A percentile compares a stretch with the other conserved stretches of the same genome.
Evolutionary conservation across 306 rosid genomes (phyloP).

Genomic region (Rosa multiflora): DNA sequence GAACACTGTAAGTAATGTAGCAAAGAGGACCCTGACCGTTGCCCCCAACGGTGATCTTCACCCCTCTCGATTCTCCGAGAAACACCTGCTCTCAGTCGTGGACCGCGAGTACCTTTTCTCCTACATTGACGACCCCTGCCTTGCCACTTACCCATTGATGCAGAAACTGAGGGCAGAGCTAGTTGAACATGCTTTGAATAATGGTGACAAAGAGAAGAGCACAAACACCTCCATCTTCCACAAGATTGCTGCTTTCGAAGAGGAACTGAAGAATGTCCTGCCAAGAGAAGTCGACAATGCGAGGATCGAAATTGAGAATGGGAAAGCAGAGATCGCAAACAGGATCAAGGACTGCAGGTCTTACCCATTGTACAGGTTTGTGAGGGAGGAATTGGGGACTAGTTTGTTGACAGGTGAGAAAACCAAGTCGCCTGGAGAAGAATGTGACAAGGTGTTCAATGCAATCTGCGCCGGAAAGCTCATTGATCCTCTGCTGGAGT

Average conservation of each 20-base stretch:
- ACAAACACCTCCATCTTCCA: conserved; percentile 65
- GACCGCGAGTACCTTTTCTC: conserved; percentile 69
- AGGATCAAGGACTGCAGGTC: conserved; percentile 75
- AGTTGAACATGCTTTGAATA: conserved; percentile 75
- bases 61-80: conserved; percentile 77
- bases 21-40: conserved; percentile 57
- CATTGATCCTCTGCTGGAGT: conserved; percentile 72
- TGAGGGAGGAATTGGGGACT: conserved; percentile 70
- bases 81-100: conserved; percentile 67
- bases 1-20: conserved; percentile 60
- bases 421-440: conserved; percentile 78
- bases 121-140: conserved; percentile 77
- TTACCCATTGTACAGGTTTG: conserved; percentile 72
- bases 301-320: conserved; percentile 57
- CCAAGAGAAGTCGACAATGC: conserved; percentile 75
- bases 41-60: conserved; percentile 77
- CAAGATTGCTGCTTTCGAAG: conserved; percentile 75
- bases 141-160: conserved; percentile 71
- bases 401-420: conserved; percentile 75
- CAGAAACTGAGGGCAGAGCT: conserved; percentile 73
- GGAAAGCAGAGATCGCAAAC: conserved; percentile 51
- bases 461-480: conserved; percentile 70
- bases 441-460: conserved; percentile 70
- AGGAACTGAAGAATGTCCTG: conserved; percentile 56
- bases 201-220: conserved; percentile 57